These are phyloP conservation scores for Syzygium grande DNA, from an alignment of 345 rosid genomes.

Conservation along the genomic window DNA sequence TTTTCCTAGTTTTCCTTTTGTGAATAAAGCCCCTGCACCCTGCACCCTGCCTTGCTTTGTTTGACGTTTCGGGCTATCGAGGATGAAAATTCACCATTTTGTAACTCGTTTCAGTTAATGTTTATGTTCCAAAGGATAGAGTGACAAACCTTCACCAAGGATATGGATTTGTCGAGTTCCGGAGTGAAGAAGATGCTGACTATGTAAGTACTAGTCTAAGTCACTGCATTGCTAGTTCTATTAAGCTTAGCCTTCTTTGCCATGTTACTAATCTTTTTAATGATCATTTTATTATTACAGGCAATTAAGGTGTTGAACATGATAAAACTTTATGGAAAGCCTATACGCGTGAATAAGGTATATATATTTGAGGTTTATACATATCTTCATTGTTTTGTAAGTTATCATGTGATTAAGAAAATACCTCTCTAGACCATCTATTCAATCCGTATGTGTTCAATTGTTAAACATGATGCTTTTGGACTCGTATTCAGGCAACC, in stretches of 20 bases:
- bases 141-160: slow-evolving; percentile 94
- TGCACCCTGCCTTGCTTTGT: background rate
- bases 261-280: background rate
- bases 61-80: background rate
- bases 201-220: slow-evolving; percentile 39
- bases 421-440: background rate
- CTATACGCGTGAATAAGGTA: slow-evolving; percentile 97
- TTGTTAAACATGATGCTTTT: background rate
- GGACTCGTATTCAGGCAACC: slow-evolving; percentile 56
- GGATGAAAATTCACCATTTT: background rate
- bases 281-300: slow-evolving; percentile 18
- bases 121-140: slow-evolving; percentile 94
- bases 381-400: background rate
- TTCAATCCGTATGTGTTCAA: background rate
- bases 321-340: slow-evolving; percentile 95
- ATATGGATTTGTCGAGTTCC: slow-evolving; percentile 85
- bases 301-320: slow-evolving; percentile 96
- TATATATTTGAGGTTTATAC: background rate
- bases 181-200: slow-evolving; percentile 98
- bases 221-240: background rate
- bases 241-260: background rate
- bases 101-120: slow-evolving; percentile 50
- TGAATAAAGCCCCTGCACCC: background rate
- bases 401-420: background rate
- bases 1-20: background rate